phyloP scores from a whole-genome alignment of 495 filamentous ascomycete species.

The Penicillium verhagenii region DNA sequence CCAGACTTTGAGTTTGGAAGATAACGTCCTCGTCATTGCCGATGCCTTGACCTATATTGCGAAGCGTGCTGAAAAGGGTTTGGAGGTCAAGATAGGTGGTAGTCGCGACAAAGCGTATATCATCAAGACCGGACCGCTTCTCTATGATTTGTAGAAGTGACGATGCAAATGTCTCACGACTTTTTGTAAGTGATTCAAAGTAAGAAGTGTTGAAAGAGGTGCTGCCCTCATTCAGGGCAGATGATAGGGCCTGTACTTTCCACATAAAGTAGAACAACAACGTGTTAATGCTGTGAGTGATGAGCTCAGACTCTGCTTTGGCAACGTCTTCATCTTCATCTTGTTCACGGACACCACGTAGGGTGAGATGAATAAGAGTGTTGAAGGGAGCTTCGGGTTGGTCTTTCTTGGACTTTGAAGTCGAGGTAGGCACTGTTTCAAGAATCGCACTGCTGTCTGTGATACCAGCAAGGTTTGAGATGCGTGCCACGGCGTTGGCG shows the following conservation, averaged over 20 bases:
- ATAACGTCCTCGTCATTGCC: conserved; percentile 48
- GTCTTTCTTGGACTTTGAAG: conserved; percentile 50
- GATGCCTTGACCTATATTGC: conserved; percentile 41
- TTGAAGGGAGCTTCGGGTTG: conserved; percentile 55
- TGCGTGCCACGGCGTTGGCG: conserved; percentile 75
- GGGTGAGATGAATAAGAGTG: conserved; percentile 63
- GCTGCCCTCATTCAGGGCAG: conserved; percentile 37
- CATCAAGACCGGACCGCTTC: conserved; percentile 58
- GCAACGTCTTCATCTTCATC: conserved; percentile 63
- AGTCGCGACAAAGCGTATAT: conserved; percentile 71
- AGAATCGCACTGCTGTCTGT: conserved; percentile 72
- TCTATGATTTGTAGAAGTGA: conserved; percentile 66
- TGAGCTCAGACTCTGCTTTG: conserved; percentile 71
- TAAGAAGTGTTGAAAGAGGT: conserved; percentile 52
- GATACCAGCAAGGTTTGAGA: conserved; percentile 79
- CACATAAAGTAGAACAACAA: conserved; percentile 92
- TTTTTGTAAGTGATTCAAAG: conserved; percentile 44
- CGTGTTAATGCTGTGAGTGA: conserved; percentile 67
- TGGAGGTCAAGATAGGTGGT: conserved; percentile 76
- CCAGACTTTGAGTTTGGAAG: conserved; percentile 56
- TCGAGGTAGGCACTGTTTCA: conserved; percentile 52
- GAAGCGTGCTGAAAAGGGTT: conserved; percentile 74
- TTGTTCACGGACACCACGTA: conserved; percentile 59
- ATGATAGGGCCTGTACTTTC: conserved; percentile 62
- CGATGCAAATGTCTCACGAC: conserved; percentile 51